phyloP scores from a whole-genome alignment of 495 filamentous ascomycete genomes.

The Talaromyces stipitatus region DNA sequence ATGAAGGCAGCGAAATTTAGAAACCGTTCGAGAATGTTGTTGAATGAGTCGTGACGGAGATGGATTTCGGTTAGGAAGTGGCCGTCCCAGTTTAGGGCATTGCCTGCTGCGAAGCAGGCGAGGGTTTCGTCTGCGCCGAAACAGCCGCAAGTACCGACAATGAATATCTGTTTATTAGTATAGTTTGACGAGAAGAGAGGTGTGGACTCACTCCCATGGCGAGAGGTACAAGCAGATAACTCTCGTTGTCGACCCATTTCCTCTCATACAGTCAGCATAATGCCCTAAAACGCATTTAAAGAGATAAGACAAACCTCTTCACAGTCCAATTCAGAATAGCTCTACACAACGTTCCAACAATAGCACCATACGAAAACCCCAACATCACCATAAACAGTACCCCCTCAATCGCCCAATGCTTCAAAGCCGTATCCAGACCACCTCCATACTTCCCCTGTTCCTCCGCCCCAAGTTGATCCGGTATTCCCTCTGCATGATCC shows the following conservation, averaged over 20 bases:
- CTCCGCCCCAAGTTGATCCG: constrained; percentile 22
- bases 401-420: constrained; percentile 33
- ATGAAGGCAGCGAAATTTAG: constrained; percentile 37
- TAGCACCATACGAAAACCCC: constrained; percentile 24
- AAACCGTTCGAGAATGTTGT: constrained; percentile 22
- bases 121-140: constrained; percentile 34
- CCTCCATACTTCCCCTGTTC: constrained; percentile 28
- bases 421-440: constrained; percentile 21
- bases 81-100: constrained; percentile 33
- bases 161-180: constrained; percentile 17
- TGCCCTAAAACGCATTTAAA: not conserved
- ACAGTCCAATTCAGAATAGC: constrained; percentile 22
- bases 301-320: constrained; percentile 11
- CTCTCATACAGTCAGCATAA: constrained; percentile 9
- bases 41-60: constrained; percentile 32
- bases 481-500: constrained; percentile 14
- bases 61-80: constrained; percentile 25
- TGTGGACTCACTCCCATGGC: constrained; percentile 22
- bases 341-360: constrained; percentile 25
- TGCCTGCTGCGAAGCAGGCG: constrained; percentile 32
- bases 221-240: constrained; percentile 23
- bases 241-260: constrained; percentile 29
- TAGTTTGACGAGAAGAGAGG: not conserved
- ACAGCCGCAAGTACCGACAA: constrained; percentile 33
- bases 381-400: constrained; percentile 34